Evolutionary conservation across 495 filamentous ascomycete genomes (phyloP).

Genomic region (Aspergillus conjunctus): DNA sequence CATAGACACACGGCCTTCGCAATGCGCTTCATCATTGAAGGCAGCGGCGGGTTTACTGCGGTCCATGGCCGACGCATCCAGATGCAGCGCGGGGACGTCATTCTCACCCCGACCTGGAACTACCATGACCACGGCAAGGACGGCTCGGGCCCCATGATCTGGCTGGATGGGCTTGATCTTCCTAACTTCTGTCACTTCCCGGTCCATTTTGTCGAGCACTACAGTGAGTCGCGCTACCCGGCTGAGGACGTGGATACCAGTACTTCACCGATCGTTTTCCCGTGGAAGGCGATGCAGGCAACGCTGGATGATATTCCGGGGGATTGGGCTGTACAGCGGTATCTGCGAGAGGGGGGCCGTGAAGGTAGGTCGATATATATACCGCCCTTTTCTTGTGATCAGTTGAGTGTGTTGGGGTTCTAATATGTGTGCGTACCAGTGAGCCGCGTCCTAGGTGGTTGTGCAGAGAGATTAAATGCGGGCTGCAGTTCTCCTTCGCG

Average conservation of each 20-base stretch:
- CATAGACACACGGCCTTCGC: conserved; percentile 55
- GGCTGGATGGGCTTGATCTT: conserved; percentile 52
- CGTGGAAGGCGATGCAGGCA: conserved; percentile 42
- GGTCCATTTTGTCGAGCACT: conserved; percentile 53
- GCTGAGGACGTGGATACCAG: conserved; percentile 39
- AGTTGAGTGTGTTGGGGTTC: too few relatives aligned
- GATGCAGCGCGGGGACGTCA: conserved; percentile 53
- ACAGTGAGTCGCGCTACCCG: conserved; percentile 43
- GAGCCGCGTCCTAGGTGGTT: conserved; percentile 41
- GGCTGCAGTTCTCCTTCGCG: conserved; percentile 28
- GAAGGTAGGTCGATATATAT: conserved; percentile 28
- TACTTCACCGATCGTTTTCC: conserved; percentile 42
- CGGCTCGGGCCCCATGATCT: conserved; percentile 53
- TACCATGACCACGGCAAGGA: conserved; percentile 56
- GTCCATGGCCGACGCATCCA: conserved; percentile 48
- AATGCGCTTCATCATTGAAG: conserved; percentile 56
- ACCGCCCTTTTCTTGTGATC: not conserved
- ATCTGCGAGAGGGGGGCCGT: conserved; percentile 36
- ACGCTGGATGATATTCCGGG: conserved; percentile 29
- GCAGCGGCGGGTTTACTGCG: conserved; percentile 50
- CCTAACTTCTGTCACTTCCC: conserved; percentile 49
- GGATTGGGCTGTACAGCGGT: conserved; percentile 32
- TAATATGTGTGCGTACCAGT: conserved; percentile 25
- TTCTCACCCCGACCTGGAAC: conserved; percentile 54
- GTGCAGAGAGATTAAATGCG: conserved; percentile 38